Evolutionary conservation across 139 green algal genomes (phyloP).

Genomic region (Picochlorum sp.): DNA sequence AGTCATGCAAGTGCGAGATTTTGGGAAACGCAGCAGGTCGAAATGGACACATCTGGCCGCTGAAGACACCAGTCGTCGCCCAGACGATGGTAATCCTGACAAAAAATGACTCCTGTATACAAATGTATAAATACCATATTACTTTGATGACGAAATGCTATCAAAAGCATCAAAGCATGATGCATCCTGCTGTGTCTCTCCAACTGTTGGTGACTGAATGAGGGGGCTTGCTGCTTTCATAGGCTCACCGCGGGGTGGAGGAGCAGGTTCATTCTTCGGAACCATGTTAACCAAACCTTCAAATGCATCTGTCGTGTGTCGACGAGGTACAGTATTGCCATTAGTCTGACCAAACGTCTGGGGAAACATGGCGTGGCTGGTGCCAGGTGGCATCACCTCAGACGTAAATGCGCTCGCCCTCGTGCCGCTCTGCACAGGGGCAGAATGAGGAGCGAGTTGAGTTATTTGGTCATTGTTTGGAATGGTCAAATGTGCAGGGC

Average conservation of each 20-base stretch:
- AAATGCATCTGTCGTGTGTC: slow-evolving; percentile 2
- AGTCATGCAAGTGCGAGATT: slow-evolving; percentile 94
- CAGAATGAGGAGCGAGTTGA: not conserved
- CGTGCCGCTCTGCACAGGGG: not conserved
- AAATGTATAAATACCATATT: not conserved
- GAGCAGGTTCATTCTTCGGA: not conserved
- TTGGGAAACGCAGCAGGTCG: slow-evolving; percentile 78
- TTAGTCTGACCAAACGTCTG: no score
- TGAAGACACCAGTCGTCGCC: slow-evolving; percentile 70
- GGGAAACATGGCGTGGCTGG: no score
- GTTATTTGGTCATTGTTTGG: not conserved
- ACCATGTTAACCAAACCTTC: not conserved
- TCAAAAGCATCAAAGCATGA: slow-evolving; percentile 19
- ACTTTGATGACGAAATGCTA: not conserved
- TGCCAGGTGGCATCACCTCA: no score
- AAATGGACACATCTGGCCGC: slow-evolving; percentile 89
- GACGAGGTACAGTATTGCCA: not conserved
- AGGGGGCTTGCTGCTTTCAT: not conserved
- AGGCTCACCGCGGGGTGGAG: not conserved
- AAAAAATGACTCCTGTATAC: no score
- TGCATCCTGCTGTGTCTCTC: not conserved
- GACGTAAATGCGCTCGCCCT: no score
- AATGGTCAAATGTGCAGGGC: not conserved
- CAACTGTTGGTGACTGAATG: not conserved
- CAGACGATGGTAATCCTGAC: not conserved